Conservation (phyloP, 768 basidiomycete genomes). For the Paxillus rubicundulus region DNA sequence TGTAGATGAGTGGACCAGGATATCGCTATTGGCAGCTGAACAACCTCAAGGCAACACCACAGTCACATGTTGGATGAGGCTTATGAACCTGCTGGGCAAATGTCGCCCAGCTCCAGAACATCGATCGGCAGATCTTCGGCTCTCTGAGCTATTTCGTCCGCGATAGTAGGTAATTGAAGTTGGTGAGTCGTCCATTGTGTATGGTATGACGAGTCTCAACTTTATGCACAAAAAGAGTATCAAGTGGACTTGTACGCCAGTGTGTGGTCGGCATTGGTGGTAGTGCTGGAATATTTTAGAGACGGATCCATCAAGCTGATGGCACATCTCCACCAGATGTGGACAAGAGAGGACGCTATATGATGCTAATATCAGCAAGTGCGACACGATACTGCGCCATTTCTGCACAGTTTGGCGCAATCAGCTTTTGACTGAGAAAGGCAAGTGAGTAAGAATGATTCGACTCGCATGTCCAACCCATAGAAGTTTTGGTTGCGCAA, state of each 20-base stretch:
- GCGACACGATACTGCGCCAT: not conserved
- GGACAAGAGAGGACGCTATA: not conserved
- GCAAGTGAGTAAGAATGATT: constrained; percentile 10
- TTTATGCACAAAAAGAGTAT: not conserved
- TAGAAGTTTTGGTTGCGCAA: constrained; percentile 17
- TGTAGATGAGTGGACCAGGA: not conserved
- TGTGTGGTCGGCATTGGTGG: no score
- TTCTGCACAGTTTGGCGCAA: no score
- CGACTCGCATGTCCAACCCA: constrained; percentile 10
- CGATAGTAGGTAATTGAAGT: no score
- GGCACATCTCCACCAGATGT: no score
- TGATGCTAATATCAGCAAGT: no score
- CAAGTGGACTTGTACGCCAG: not conserved
- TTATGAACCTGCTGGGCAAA: not conserved
- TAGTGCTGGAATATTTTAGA: no score
- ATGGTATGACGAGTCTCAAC: not conserved
- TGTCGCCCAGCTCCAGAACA: not conserved
- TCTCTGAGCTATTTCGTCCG: not conserved
- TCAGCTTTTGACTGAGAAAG: constrained; percentile 2
- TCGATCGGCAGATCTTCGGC: not conserved
- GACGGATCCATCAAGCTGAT: not conserved
- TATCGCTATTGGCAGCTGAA: not conserved
- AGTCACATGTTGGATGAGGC: constrained; percentile 11
- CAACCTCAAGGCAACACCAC: constrained; percentile 5
- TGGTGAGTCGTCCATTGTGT: not conserved